Percentiles rank a stretch among this genome's conserved stretches.
phyloP scores from a whole-genome alignment of 2,329 filamentous ascomycete species.

The Rhynchosporium agropyri region DNA sequence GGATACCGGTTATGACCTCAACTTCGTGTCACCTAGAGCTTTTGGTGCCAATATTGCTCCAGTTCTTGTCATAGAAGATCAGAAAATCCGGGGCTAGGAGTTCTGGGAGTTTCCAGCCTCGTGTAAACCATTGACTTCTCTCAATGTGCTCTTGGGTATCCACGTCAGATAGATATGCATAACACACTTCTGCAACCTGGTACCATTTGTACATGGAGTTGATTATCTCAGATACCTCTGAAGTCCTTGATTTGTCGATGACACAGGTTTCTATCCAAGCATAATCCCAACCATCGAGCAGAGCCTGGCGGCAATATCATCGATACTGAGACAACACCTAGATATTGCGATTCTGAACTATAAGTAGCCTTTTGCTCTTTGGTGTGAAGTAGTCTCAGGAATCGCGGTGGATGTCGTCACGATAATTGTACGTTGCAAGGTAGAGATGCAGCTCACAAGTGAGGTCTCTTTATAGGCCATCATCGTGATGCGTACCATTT shows the following conservation, averaged over 20 bases:
- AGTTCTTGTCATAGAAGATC: neutral
- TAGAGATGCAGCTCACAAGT: too few relatives aligned
- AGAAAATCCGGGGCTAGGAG: neutral
- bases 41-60: slow-evolving; percentile 2
- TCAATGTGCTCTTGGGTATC: neutral
- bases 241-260: slow-evolving; percentile 17
- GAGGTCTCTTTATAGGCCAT: too few relatives aligned
- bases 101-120: neutral
- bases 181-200: slow-evolving; percentile 7
- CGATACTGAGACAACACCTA: slow-evolving; percentile 5
- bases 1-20: neutral
- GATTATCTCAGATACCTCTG: slow-evolving; percentile 14
- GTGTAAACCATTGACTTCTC: slow-evolving; percentile 1
- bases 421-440: too few relatives aligned
- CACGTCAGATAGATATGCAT: slow-evolving; percentile 13
- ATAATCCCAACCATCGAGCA: slow-evolving; percentile 8
- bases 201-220: slow-evolving; percentile 18
- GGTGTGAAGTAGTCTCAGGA: slow-evolving; percentile 10
- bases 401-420: too few relatives aligned
- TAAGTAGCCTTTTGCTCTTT: slow-evolving; percentile 2
- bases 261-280: slow-evolving; percentile 14
- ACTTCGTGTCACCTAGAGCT: neutral
- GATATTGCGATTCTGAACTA: neutral
- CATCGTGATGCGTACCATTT: too few relatives aligned
- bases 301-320: neutral